Percentiles rank a stretch among this genome's conserved stretches.
Evolutionary conservation across 805 yeast species (phyloP).

Genomic region (Scheffersomyces stipitis): DNA sequence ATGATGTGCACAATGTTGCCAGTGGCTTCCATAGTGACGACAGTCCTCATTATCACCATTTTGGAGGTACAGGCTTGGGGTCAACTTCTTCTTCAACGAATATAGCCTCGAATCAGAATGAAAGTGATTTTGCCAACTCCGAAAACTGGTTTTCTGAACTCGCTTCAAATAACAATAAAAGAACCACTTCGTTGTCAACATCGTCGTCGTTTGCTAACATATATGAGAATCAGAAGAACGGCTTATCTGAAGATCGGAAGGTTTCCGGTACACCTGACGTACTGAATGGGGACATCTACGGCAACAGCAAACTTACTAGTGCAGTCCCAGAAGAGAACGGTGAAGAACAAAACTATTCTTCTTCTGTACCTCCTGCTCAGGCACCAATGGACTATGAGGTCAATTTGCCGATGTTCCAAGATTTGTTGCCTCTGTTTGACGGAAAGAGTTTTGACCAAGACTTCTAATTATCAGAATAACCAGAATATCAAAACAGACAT

Average conservation of each 20-base stretch:
- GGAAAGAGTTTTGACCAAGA: constrained; percentile 1
- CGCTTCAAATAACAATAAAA: neutral
- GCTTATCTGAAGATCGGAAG: neutral
- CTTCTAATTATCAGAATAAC: too few species aligned
- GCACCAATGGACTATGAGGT: constrained; percentile 10
- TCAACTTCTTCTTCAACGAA: constrained; percentile 6
- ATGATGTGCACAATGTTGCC: constrained; percentile 2
- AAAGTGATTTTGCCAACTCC: neutral
- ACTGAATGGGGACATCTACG: neutral
- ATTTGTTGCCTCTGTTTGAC: constrained; percentile 6
- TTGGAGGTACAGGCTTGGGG: constrained; percentile 14
- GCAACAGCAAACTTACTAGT: too few species aligned
- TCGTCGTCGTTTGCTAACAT: constrained; percentile 6
- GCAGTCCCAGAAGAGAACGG: constrained; percentile 1
- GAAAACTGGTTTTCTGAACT: neutral
- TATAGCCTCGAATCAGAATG: neutral
- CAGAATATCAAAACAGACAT: too few species aligned
- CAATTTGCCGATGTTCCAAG: constrained; percentile 9
- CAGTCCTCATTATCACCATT: constrained; percentile 8
- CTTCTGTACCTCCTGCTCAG: constrained; percentile 7
- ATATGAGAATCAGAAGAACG: neutral
- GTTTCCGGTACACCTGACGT: neutral
- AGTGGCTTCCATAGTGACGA: constrained; percentile 3
- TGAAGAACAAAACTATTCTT: neutral
- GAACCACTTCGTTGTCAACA: neutral